A percentile compares a stretch with the other conserved stretches of the same genome.
These are phyloP conservation scores for Inga leiocalycina DNA, from an alignment of 306 rosid genomes.

Conservation along the genomic window DNA sequence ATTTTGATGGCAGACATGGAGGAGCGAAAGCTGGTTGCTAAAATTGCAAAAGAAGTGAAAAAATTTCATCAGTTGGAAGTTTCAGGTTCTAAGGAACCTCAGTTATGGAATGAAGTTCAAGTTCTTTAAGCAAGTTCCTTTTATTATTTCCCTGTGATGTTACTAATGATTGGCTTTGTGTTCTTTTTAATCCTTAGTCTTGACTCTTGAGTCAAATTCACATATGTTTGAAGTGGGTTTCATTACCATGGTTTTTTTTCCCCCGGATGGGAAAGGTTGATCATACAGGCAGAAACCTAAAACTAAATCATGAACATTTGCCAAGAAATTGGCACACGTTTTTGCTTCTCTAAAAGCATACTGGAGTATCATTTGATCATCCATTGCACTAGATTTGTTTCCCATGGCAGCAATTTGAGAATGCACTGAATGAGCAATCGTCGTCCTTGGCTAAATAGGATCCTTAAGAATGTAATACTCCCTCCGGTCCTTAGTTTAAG, in stretches of 20 bases:
- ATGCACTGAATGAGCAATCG: no score
- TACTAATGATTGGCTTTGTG: not conserved
- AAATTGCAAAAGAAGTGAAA: conserved; percentile 69
- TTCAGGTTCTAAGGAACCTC: conserved; percentile 93
- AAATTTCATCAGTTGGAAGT: conserved; percentile 78
- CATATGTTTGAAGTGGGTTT: not conserved
- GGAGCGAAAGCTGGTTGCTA: conserved; percentile 69
- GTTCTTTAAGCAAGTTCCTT: conserved; percentile 76
- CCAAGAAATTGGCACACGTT: no score
- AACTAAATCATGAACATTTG: no score
- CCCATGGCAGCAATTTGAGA: no score
- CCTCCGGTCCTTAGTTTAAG: no score
- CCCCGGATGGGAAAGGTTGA: no score
- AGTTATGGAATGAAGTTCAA: conserved; percentile 82
- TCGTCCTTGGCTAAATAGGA: no score
- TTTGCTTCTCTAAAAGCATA: no score
- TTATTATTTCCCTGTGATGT: conserved; percentile 16
- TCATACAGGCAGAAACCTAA: not conserved
- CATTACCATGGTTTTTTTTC: not conserved
- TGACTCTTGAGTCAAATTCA: not conserved
- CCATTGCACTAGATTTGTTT: no score
- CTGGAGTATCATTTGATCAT: no score
- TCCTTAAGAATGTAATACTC: no score
- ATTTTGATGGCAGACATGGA: conserved; percentile 70
- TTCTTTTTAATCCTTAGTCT: conserved; percentile 1